These are phyloP conservation scores for Aspergillus alliaceus DNA, from an alignment of 2,329 filamentous ascomycete species.

Conservation along the genomic window DNA sequence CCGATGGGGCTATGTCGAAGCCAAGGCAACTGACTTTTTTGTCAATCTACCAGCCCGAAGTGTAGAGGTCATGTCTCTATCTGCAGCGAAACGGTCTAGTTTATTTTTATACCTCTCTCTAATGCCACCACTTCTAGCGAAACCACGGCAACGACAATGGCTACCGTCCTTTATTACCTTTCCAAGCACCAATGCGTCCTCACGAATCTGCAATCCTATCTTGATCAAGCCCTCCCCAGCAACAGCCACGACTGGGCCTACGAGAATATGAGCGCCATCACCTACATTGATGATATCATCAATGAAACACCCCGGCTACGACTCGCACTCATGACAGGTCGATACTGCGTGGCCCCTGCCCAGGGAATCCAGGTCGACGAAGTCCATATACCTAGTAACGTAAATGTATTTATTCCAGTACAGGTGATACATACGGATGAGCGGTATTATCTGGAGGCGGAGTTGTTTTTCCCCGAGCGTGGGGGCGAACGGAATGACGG, in stretches of 20 bases:
- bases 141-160: constrained; percentile 34
- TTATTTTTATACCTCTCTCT: too few relatives aligned
- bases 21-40: too few relatives aligned
- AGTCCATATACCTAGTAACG: constrained; percentile 31
- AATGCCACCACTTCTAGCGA: constrained; percentile 26
- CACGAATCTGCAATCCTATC: constrained; percentile 29
- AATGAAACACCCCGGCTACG: constrained; percentile 60
- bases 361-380: constrained; percentile 28
- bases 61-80: too few relatives aligned
- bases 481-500: constrained; percentile 24
- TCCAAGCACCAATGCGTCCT: constrained; percentile 28
- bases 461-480: constrained; percentile 32
- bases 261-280: constrained; percentile 77
- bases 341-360: constrained; percentile 35
- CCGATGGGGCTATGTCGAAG: too few relatives aligned
- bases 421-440: constrained; percentile 27
- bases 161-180: constrained; percentile 32
- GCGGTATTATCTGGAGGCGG: constrained; percentile 16
- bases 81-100: too few relatives aligned
- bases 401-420: constrained; percentile 22
- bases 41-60: too few relatives aligned
- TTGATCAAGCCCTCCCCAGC: constrained; percentile 30
- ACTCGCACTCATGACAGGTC: constrained; percentile 32
- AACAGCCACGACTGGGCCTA: constrained; percentile 57
- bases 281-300: constrained; percentile 67